Base-by-base conservation (phyloP, 1,284 basidiomycete genomes). In the Ustilago curta region DNA sequence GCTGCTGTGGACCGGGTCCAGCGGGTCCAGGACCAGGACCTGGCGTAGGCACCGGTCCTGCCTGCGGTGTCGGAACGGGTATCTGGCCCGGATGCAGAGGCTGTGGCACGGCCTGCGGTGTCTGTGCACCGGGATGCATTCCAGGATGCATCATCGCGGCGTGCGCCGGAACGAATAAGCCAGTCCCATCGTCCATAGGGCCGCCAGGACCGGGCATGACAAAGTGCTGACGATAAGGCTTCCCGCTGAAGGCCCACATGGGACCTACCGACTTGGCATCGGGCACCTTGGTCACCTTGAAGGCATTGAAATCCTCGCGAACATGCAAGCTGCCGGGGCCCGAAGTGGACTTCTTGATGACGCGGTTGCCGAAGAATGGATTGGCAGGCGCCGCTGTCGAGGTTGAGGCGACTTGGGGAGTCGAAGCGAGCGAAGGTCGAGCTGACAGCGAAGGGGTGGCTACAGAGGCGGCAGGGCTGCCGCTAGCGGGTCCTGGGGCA, bases 241-340 rank as follows among this genome's bases (percentile, higher is more conserved):
- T 94, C 80, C 94, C 94, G 75, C 86, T 91, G 86, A 93, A 96
- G 27, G 92, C 92, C 95, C 94, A 97, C 74, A 89, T 88, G 1
- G 92, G 88, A 23, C 93, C 86, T 73, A 93, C 88, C 77, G 89
- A 88, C 25, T 89, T 86, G 12, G 93, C 90, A 65, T 93, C 91
- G 8, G 88, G 89, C 59, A 94, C 90, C 85, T 93, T 94, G 83
- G 89, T 89, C 80, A 91, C 89, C 86, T 94, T 94, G 88, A 94
- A 95, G 27, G 94, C 93, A 86, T 95, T 96, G 85, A 97, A 97
- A 81, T 97, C 95, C 78, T 95, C 93, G 86, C 94, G 92, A 79
- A 94, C 88, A 82, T 93, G 91, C 45, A 94, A 90, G 21, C 89
- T 63, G 14, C 62, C 57, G 2, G 87, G 2, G n/a, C 47, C 47